These are phyloP conservation scores for Ustilago xerochloae DNA, from an alignment of 1,284 basidiomycete species.

Conservation along the genomic window DNA sequence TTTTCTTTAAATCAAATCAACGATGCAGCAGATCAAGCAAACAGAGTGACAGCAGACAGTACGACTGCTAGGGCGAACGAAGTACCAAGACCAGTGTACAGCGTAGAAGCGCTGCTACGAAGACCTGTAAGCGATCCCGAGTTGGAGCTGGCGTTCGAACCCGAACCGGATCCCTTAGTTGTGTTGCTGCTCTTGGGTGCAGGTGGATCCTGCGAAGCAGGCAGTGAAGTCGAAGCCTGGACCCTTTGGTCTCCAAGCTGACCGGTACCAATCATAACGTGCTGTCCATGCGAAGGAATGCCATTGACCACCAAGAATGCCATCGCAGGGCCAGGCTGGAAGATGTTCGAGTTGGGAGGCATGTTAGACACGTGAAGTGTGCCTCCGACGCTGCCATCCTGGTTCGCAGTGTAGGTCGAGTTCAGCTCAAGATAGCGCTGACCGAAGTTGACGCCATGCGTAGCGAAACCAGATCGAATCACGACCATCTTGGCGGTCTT, in stretches of 20 bases:
- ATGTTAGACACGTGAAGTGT: constrained; percentile 75
- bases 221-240: constrained; percentile 16
- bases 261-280: constrained; percentile 69
- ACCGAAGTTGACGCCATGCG: constrained; percentile 63
- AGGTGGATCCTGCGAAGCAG: constrained; percentile 35
- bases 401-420: constrained; percentile 81
- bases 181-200: constrained; percentile 16
- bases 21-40: not conserved
- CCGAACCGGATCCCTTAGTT: constrained; percentile 6
- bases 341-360: constrained; percentile 69
- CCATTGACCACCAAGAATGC: constrained; percentile 77
- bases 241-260: constrained; percentile 44
- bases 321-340: constrained; percentile 84
- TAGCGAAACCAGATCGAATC: constrained; percentile 63
- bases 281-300: constrained; percentile 76
- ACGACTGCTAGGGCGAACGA: constrained; percentile 2
- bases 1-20: not conserved
- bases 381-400: constrained; percentile 78
- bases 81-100: not conserved
- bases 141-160: constrained; percentile 5
- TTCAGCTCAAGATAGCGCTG: constrained; percentile 72
- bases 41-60: constrained; percentile 1
- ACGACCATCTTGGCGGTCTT: constrained; percentile 78
- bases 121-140: not conserved
- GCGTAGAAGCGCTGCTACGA: constrained; percentile 1